A percentile compares a stretch with the other conserved stretches of the same genome.
Conservation (phyloP, 208 protist genomes). For the Crithidia bombi region DNA sequence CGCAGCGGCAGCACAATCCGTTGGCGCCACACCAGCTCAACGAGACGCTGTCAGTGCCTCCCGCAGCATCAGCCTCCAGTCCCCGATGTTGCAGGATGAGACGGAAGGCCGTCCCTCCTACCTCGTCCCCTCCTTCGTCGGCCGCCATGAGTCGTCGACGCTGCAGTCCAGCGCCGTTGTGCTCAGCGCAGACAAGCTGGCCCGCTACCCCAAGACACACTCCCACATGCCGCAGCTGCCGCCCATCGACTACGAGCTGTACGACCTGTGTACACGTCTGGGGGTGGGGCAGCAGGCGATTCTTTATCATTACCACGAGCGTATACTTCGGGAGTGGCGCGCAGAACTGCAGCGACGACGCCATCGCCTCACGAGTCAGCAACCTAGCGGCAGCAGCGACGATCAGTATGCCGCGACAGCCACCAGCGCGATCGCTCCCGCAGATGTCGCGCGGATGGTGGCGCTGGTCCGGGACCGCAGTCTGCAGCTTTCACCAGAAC, state of each 20-base stretch:
- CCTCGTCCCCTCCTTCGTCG: conserved; percentile 62
- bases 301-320: conserved; percentile 76
- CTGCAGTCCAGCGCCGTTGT: conserved; percentile 34
- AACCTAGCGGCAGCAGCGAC: neutral
- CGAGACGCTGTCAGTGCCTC: conserved; percentile 10
- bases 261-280: conserved; percentile 70
- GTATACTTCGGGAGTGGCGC: conserved; percentile 76
- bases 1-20: conserved; percentile 6
- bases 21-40: conserved; percentile 29
- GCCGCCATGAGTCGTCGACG: conserved; percentile 45
- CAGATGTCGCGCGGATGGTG: conserved; percentile 65
- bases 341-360: conserved; percentile 46
- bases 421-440: conserved; percentile 15
- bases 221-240: conserved; percentile 58
- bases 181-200: conserved; percentile 68
- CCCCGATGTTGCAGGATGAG: conserved; percentile 64
- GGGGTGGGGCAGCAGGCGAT: conserved; percentile 49
- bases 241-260: conserved; percentile 86
- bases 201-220: conserved; percentile 57
- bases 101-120: conserved; percentile 49
- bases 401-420: neutral
- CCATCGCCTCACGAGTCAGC: neutral
- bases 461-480: conserved; percentile 69
- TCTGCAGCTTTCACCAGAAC: conserved; percentile 75
- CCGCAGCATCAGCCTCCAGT: conserved; percentile 48